Conservation (phyloP, 2,329 filamentous ascomycete genomes). For the Stachybotrys elegans region DNA sequence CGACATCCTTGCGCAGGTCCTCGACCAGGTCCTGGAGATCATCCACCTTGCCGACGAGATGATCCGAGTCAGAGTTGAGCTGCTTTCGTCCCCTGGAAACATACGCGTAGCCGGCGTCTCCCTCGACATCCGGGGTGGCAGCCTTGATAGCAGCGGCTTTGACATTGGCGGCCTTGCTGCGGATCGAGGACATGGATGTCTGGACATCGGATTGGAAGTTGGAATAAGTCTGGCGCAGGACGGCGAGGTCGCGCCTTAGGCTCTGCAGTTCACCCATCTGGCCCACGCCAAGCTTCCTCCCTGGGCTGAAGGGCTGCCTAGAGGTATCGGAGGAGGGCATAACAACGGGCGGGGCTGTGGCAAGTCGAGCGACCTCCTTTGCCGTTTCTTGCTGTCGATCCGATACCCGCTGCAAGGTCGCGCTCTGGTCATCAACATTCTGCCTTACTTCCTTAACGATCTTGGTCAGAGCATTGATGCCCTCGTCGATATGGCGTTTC, state of each 20-base stretch:
- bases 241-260: constrained; percentile 81
- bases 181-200: constrained; percentile 78
- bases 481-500: constrained; percentile 92
- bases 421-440: constrained; percentile 76
- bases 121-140: constrained; percentile 64
- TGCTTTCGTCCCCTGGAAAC: constrained; percentile 83
- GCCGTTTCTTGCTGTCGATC: constrained; percentile 86
- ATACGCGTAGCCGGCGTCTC: constrained; percentile 77
- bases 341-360: constrained; percentile 39
- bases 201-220: constrained; percentile 86
- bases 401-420: constrained; percentile 78
- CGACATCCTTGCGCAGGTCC: constrained; percentile 95
- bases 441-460: constrained; percentile 84
- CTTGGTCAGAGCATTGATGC: constrained; percentile 71
- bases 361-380: constrained; percentile 71
- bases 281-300: constrained; percentile 45
- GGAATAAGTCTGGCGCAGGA: constrained; percentile 88
- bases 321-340: constrained; percentile 36
- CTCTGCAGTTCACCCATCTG: constrained; percentile 76
- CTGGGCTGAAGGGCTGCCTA: constrained; percentile 24
- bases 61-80: constrained; percentile 81
- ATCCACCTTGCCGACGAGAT: constrained; percentile 85
- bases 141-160: constrained; percentile 71
- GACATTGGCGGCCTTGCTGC: constrained; percentile 74
- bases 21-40: constrained; percentile 97